Base-by-base conservation (phyloP, 2,329 filamentous ascomycete species). In the Aurifilum marmelostoma region DNA sequence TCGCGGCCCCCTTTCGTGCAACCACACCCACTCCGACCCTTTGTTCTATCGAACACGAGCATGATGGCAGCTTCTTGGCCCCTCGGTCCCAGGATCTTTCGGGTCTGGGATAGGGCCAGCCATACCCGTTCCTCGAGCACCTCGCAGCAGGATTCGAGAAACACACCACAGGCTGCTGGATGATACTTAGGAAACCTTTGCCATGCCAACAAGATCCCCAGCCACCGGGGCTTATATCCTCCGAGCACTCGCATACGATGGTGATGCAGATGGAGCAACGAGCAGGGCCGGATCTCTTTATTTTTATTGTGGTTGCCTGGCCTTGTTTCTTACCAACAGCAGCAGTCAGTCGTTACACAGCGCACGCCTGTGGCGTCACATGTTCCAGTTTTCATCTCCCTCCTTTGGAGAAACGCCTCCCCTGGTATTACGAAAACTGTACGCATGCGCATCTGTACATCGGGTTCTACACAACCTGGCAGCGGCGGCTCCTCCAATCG, bases 331-430 rank as follows among this genome's bases (percentile, higher is more conserved):
- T 32, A 29, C 52, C 41, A n/a, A 64, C 47, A 59, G 9, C n/a
- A n/a, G n/a, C n/a, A n/a, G n/a, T n/a, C n/a, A 34, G 18, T n/a
- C 37, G 66, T 66, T 59, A 68, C 66, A 70, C 66, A 56, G 29
- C n/a, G 7, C 18, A 27, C 60, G 52, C 32, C 56, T 43, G 66
- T 68, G 66, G 64, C 11, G 59, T 66, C 47, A 58, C 56, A 41
- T 66, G 66, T 54, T 59, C 66, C 58, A 62, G n/a, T n/a, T 47
- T 58, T n/a, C n/a, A 52, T 27, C 50, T 47, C 18, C 37, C 16
- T 32, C 24, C 47, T 21, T 18, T 63, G 59, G 52, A 4, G 5
- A n/a, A n/a, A n/a, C 32, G 37, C 16, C 2, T 47, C 27, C 37
- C 11, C n/a, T n/a, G 24, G 16, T 37, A 27, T 34, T 24, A 24